Evolutionary conservation across 176 grass and related monocot species (phyloP).

Genomic region (Triticum dicoccoides): DNA sequence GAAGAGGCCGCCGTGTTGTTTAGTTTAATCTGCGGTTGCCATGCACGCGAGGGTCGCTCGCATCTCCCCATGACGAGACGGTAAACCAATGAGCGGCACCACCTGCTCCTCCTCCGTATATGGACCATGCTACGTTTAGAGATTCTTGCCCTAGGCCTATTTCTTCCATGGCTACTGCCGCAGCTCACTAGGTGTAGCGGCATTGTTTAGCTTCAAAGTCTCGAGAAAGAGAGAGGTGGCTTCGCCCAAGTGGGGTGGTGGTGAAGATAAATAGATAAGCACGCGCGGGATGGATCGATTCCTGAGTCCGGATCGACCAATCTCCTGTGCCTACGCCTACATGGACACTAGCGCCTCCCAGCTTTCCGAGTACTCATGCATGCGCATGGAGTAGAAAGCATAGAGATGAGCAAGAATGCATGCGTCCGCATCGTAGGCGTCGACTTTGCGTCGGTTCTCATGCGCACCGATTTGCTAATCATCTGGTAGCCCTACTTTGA

Average conservation of each 20-base stretch:
- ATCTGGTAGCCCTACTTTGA: neutral
- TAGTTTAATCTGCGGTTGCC: constrained; percentile 21
- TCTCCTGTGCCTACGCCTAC: neutral
- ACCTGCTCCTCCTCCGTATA: neutral
- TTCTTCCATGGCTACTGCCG: constrained; percentile 5
- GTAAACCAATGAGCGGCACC: neutral
- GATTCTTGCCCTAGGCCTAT: neutral
- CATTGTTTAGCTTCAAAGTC: neutral
- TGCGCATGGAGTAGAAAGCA: neutral
- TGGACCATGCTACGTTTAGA: neutral
- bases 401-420: neutral
- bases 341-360: neutral
- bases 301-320: neutral
- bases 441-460: neutral
- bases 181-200: neutral
- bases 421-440: neutral
- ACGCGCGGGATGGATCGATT: constrained; percentile 3
- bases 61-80: neutral
- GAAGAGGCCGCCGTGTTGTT: neutral
- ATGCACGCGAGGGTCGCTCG: constrained; percentile 31
- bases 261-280: neutral
- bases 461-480: neutral
- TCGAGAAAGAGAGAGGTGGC: neutral
- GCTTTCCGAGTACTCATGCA: neutral
- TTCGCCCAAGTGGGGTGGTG: neutral